phyloP scores from a whole-genome alignment of 768 basidiomycete species.

The Naganishia vaughanmartiniae region DNA sequence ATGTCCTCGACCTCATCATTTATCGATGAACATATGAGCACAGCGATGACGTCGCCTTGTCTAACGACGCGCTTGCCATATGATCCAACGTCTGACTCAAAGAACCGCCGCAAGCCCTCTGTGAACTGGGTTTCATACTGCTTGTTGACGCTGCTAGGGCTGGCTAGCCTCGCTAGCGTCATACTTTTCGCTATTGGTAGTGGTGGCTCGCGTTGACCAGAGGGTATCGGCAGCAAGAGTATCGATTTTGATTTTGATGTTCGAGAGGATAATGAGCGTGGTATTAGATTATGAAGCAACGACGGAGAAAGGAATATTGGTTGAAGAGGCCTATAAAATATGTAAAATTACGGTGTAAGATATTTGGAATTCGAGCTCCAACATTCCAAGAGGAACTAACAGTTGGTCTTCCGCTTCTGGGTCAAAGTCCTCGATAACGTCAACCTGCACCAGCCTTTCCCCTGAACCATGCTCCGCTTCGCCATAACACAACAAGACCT shows the following conservation, averaged over 20 bases:
- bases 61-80: conserved; percentile 35
- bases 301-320: conserved; percentile 43
- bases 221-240: conserved; percentile 40
- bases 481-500: conserved; percentile 18
- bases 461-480: background rate
- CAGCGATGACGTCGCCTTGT: conserved; percentile 46
- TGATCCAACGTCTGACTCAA: conserved; percentile 26
- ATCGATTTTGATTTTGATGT: conserved; percentile 18
- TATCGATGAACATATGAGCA: conserved; percentile 34
- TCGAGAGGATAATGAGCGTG: conserved; percentile 6
- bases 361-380: background rate
- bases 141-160: conserved; percentile 44
- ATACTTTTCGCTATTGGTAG: conserved; percentile 46
- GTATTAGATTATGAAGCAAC: conserved; percentile 37
- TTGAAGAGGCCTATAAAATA: conserved; percentile 37
- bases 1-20: conserved; percentile 67
- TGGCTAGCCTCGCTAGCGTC: conserved; percentile 44
- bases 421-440: conserved; percentile 41
- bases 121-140: conserved; percentile 46
- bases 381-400: conserved; percentile 31
- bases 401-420: conserved; percentile 34
- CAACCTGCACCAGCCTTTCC: conserved; percentile 41
- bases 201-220: conserved; percentile 43
- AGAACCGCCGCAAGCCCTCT: conserved; percentile 35
- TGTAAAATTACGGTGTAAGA: background rate